Percentiles rank a stretch among this genome's conserved stretches.
phyloP scores from a whole-genome alignment of 108 stramenopile species.

The Schizochytrium sp. region DNA sequence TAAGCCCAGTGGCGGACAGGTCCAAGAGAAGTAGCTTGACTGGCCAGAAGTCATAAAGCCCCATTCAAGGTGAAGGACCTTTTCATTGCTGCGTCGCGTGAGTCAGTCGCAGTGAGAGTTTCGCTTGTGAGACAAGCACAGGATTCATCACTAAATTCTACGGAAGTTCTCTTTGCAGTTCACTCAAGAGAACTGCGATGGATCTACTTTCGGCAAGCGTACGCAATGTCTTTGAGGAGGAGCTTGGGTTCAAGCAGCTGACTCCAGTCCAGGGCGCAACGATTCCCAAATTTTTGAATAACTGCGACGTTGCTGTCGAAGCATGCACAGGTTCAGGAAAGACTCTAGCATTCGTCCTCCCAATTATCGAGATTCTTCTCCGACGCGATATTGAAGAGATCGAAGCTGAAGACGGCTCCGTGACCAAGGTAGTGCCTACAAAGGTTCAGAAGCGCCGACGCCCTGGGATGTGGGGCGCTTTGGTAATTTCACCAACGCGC shows the following conservation, averaged over 20 bases:
- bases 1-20: too few species aligned
- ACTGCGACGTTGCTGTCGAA: constrained; percentile 96
- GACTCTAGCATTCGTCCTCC: constrained; percentile 95
- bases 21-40: too few species aligned
- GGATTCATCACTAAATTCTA: too few species aligned
- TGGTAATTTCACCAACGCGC: constrained; percentile 77
- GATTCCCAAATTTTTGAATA: constrained; percentile 91
- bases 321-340: constrained; percentile 97
- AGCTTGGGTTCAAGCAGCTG: constrained; percentile 78
- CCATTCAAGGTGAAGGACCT: too few species aligned
- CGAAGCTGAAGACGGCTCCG: not conserved
- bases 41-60: too few species aligned
- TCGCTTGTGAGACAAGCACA: too few species aligned
- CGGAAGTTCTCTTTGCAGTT: too few species aligned
- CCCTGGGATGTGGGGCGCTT: constrained; percentile 61
- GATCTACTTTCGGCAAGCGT: constrained; percentile 2
- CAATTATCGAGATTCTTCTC: constrained; percentile 89
- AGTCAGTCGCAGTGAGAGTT: too few species aligned
- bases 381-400: constrained; percentile 64
- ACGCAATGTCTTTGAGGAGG: not conserved
- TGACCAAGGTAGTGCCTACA: not conserved
- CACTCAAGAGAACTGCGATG: not conserved
- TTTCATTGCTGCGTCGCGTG: too few species aligned
- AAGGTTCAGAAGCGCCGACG: constrained; percentile 51
- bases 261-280: constrained; percentile 93